A percentile compares a stretch with the other conserved stretches of the same genome.
These are phyloP conservation scores for Isabelozyma gotoi DNA, from an alignment of 805 yeast species.

Conservation along the genomic window DNA sequence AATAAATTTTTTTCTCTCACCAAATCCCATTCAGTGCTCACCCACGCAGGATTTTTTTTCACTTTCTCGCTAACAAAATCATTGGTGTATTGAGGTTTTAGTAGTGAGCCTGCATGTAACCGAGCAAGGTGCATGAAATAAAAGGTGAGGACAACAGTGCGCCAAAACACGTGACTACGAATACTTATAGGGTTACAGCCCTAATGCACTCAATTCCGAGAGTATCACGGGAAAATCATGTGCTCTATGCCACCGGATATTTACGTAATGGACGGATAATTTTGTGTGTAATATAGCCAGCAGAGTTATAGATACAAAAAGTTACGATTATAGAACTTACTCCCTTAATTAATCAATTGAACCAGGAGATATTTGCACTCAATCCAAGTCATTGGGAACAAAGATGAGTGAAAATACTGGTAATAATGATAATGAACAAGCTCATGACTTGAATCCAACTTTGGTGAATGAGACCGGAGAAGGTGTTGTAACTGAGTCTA, in stretches of 20 bases:
- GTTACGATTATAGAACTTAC: neutral
- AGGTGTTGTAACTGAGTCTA: too few species aligned
- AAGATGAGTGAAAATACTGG: constrained; percentile 4
- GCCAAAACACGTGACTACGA: neutral
- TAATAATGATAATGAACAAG: constrained; percentile 10
- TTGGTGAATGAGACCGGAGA: constrained; percentile 15
- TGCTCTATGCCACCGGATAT: too few species aligned
- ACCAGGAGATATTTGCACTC: neutral
- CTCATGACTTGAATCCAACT: constrained; percentile 11
- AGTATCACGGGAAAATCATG: neutral
- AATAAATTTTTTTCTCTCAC: neutral
- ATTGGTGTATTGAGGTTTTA: neutral
- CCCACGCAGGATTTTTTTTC: neutral
- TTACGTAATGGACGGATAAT: too few species aligned
- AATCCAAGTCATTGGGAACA: neutral
- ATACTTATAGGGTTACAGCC: neutral
- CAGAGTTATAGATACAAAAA: too few species aligned
- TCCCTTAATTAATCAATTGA: neutral
- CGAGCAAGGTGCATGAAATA: neutral
- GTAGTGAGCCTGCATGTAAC: neutral
- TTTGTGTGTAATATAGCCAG: neutral
- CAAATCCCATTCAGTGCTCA: neutral
- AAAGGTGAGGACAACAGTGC: neutral
- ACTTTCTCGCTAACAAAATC: neutral
- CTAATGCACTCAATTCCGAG: neutral